A percentile compares a stretch with the other conserved stretches of the same genome.
Evolutionary conservation across 768 basidiomycete species (phyloP).

Genomic region (Termitomyces sp.): DNA sequence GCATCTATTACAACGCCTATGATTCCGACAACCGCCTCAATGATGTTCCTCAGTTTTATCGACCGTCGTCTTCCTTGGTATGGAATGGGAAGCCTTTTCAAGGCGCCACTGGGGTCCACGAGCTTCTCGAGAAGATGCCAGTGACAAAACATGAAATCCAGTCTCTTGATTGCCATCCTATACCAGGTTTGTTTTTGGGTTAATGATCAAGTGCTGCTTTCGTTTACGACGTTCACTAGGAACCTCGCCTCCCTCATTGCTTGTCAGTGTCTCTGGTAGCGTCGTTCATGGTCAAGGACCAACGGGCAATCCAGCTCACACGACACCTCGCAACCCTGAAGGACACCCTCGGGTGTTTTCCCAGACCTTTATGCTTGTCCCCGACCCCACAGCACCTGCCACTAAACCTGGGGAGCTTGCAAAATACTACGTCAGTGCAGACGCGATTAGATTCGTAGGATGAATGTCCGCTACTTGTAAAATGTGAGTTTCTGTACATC

Average conservation of each 20-base stretch:
- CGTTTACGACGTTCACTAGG: conserved; percentile 33
- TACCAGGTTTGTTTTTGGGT: conserved; percentile 51
- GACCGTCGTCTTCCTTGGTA: conserved; percentile 65
- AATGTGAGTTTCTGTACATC: conserved; percentile 8
- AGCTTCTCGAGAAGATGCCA: conserved; percentile 69
- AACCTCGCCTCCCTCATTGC: conserved; percentile 69
- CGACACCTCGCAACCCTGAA: conserved; percentile 51
- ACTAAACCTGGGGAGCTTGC: conserved; percentile 67
- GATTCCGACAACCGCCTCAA: conserved; percentile 73
- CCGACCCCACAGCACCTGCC: conserved; percentile 61
- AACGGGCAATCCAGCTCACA: conserved; percentile 48
- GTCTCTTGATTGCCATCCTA: conserved; percentile 87
- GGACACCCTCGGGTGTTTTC: conserved; percentile 82
- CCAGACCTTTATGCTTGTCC: conserved; percentile 82
- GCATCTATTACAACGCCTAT: conserved; percentile 77
- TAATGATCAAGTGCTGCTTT: not conserved
- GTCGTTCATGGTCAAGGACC: conserved; percentile 66
- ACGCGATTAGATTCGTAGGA: conserved; percentile 80
- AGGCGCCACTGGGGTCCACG: conserved; percentile 61
- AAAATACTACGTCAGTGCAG: conserved; percentile 77
- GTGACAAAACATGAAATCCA: conserved; percentile 79
- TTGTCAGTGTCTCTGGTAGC: conserved; percentile 76
- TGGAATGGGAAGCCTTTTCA: conserved; percentile 85
- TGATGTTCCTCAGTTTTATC: conserved; percentile 79
- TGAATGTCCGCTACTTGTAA: conserved; percentile 3